These are phyloP conservation scores for Vitis amurensis DNA, from an alignment of 164 flowering plant genomes.

Conservation along the genomic window DNA sequence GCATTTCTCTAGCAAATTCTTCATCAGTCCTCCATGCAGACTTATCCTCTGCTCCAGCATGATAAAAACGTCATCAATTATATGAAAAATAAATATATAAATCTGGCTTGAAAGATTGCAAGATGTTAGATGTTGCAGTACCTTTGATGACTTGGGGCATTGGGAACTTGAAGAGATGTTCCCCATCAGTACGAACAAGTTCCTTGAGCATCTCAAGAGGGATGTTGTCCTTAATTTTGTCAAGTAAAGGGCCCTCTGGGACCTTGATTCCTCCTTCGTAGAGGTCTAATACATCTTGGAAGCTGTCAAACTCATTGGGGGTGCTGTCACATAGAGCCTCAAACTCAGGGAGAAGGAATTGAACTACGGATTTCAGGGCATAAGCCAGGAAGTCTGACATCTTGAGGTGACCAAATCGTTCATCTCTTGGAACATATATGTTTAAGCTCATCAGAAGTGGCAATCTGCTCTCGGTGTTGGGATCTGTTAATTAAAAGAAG, in stretches of 20 bases:
- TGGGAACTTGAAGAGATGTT: conserved; percentile 47
- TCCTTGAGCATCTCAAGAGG: conserved; percentile 53
- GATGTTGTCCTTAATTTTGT: conserved; percentile 31
- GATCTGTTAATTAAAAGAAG: no score
- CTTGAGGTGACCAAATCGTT: no score
- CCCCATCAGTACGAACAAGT: conserved; percentile 48
- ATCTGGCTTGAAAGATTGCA: no score
- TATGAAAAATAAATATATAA: no score
- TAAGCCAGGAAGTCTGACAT: no score
- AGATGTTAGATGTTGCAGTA: conserved; percentile 8
- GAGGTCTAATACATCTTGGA: conserved; percentile 30
- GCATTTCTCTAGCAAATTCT: conserved; percentile 64
- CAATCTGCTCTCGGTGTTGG: no score
- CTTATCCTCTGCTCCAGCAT: conserved; percentile 33
- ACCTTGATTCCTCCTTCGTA: conserved; percentile 45
- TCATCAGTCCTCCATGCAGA: conserved; percentile 59
- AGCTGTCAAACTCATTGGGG: conserved; percentile 24
- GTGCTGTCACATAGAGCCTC: conserved; percentile 22
- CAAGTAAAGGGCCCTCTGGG: conserved; percentile 25
- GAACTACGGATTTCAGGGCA: no score
- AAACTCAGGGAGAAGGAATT: no score
- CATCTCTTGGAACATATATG: no score
- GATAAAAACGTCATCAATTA: neutral
- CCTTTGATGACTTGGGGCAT: conserved; percentile 78
- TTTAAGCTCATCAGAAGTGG: no score